Evolutionary conservation across 495 filamentous ascomycete species (phyloP).

Genomic region (Aspergillus avenaceus): DNA sequence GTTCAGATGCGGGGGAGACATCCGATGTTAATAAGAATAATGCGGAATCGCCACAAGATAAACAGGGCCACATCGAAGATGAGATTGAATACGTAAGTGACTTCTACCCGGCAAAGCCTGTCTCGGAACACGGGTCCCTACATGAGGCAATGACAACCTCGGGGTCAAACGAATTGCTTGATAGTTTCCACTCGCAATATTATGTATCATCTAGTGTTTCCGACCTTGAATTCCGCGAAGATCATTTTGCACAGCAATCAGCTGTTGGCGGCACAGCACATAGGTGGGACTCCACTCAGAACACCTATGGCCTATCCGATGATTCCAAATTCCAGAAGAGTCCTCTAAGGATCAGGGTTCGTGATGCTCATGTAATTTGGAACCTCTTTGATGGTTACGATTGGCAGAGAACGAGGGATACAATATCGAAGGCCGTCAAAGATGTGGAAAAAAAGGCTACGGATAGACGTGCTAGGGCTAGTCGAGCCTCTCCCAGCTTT

Average conservation of each 20-base stretch:
- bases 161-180: conserved; percentile 53
- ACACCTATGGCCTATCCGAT: conserved; percentile 64
- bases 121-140: conserved; percentile 35
- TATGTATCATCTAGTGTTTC: conserved; percentile 46
- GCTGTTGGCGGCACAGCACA: conserved; percentile 64
- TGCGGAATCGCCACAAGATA: conserved; percentile 9
- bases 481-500: conserved; percentile 39
- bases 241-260: conserved; percentile 68
- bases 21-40: conserved; percentile 8
- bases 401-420: conserved; percentile 83
- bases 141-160: conserved; percentile 27
- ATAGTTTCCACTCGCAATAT: conserved; percentile 58
- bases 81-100: conserved; percentile 62
- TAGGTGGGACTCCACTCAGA: conserved; percentile 71
- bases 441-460: conserved; percentile 78
- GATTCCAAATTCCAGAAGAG: conserved; percentile 58
- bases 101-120: conserved; percentile 48
- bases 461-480: conserved; percentile 57
- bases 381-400: conserved; percentile 98
- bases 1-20: conserved; percentile 10
- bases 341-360: conserved; percentile 72
- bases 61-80: conserved; percentile 37
- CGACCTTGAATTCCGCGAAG: conserved; percentile 66
- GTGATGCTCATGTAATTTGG: conserved; percentile 93
- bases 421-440: conserved; percentile 79